phyloP scores from a whole-genome alignment of 2,329 filamentous ascomycete species.

The Phymatotrichopsis omnivora region DNA sequence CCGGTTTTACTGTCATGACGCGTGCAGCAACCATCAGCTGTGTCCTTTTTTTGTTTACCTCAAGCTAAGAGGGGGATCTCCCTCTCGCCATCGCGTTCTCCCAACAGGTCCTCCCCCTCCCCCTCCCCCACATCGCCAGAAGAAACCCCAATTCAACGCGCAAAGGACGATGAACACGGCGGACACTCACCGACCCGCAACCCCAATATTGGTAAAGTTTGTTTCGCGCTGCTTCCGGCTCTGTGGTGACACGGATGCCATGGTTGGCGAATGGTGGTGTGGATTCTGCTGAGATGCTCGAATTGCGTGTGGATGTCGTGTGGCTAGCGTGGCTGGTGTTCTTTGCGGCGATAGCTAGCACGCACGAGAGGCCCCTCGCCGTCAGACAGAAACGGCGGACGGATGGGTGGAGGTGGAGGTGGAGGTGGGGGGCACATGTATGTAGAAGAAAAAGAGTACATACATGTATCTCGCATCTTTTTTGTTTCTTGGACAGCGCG shows the following conservation, averaged over 20 bases:
- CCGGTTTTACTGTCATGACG: slow-evolving; percentile 66
- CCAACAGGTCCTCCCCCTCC: slow-evolving; percentile 37
- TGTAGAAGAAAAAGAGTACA: too few relatives aligned
- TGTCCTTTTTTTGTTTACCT: slow-evolving; percentile 23
- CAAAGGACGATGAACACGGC: slow-evolving; percentile 21
- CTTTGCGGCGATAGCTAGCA: too few relatives aligned
- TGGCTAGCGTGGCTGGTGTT: too few relatives aligned
- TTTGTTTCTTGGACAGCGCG: too few relatives aligned
- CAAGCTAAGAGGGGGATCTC: slow-evolving; percentile 17
- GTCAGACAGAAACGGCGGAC: too few relatives aligned
- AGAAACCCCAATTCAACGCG: slow-evolving; percentile 35
- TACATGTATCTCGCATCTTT: too few relatives aligned
- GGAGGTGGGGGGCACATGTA: too few relatives aligned
- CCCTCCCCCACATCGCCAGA: slow-evolving; percentile 42
- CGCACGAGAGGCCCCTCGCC: too few relatives aligned
- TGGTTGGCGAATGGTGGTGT: not conserved
- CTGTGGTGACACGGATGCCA: not conserved
- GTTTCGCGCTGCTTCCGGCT: slow-evolving; percentile 19
- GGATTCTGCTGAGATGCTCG: not conserved
- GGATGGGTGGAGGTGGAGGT: too few relatives aligned
- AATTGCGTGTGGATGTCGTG: too few relatives aligned
- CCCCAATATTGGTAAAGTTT: slow-evolving; percentile 24
- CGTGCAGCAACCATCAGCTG: slow-evolving; percentile 21
- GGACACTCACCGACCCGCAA: slow-evolving; percentile 22
- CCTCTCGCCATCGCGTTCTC: slow-evolving; percentile 23